These are phyloP conservation scores for Sporisorium reilianum DNA, from an alignment of 1,284 basidiomycete species.

Conservation along the genomic window DNA sequence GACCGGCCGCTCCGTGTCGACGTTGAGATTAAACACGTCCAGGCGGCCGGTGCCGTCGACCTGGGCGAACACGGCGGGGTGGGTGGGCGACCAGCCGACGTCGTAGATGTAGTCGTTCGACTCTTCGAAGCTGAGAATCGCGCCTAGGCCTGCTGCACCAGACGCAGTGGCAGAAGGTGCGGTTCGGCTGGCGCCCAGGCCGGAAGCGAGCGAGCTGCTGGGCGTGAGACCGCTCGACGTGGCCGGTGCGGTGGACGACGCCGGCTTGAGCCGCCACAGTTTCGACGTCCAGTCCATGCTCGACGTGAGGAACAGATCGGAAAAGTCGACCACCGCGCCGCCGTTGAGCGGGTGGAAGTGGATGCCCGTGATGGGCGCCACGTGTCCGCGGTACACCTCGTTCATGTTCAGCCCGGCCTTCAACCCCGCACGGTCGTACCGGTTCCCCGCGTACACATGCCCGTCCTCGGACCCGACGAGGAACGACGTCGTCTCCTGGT, in stretches of 20 bases:
- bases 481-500: constrained; percentile 94
- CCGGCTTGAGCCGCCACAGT: constrained; percentile 55
- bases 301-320: constrained; percentile 85
- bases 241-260: neutral
- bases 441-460: constrained; percentile 91
- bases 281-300: constrained; percentile 66
- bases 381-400: constrained; percentile 91
- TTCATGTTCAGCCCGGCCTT: constrained; percentile 90
- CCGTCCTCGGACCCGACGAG: constrained; percentile 98
- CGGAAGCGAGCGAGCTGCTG: neutral
- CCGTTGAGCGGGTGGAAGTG: constrained; percentile 83
- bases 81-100: constrained; percentile 94
- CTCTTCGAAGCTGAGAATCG: constrained; percentile 79
- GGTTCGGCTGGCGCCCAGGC: neutral
- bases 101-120: constrained; percentile 99
- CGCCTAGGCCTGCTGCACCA: neutral
- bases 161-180: neutral
- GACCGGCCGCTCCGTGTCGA: constrained; percentile 79
- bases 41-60: constrained; percentile 95
- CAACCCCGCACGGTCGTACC: constrained; percentile 93
- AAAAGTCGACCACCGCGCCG: constrained; percentile 86
- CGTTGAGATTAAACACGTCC: constrained; percentile 95
- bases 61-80: constrained; percentile 91
- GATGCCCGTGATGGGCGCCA: constrained; percentile 91
- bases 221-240: neutral